These are phyloP conservation scores for Argentina anserina DNA, from an alignment of 306 rosid species.

Conservation along the genomic window DNA sequence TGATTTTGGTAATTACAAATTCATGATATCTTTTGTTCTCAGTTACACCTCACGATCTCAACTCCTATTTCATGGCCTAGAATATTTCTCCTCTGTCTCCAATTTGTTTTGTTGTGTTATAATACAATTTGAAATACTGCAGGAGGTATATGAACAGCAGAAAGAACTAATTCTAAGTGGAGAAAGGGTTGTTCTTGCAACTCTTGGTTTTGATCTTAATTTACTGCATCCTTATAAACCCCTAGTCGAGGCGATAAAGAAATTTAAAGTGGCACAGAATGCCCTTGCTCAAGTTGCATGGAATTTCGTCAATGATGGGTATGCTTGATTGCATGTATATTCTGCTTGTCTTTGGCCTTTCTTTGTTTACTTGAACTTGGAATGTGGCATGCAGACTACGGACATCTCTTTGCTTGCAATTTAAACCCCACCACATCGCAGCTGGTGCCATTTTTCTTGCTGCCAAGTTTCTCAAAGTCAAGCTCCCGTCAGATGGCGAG, in stretches of 20 bases:
- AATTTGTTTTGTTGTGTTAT: background rate
- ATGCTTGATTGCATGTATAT: constrained; percentile 38
- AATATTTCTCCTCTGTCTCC: background rate
- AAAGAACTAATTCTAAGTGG: constrained; percentile 80
- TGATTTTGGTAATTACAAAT: background rate
- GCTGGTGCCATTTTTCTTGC: constrained; percentile 99
- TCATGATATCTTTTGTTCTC: constrained; percentile 6
- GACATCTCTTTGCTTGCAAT: constrained; percentile 99
- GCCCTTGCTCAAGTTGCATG: constrained; percentile 99
- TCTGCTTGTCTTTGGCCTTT: constrained; percentile 41
- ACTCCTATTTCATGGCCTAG: background rate
- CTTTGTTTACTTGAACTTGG: constrained; percentile 49
- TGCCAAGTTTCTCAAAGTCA: constrained; percentile 96
- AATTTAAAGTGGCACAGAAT: constrained; percentile 95
- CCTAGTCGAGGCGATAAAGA: constrained; percentile 97
- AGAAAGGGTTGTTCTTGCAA: constrained; percentile 96
- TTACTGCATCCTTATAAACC: constrained; percentile 98
- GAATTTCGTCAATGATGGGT: constrained; percentile 99
- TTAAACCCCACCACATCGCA: constrained; percentile 95
- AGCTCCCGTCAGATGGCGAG: constrained; percentile 99
- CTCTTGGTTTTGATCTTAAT: constrained; percentile 91
- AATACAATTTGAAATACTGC: constrained; percentile 30
- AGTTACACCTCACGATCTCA: background rate
- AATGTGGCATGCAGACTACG: constrained; percentile 83
- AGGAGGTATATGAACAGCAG: constrained; percentile 97